A percentile compares a stretch with the other conserved stretches of the same genome.
phyloP scores from a whole-genome alignment of 305 asterid species.

The Petunia hybrid region DNA sequence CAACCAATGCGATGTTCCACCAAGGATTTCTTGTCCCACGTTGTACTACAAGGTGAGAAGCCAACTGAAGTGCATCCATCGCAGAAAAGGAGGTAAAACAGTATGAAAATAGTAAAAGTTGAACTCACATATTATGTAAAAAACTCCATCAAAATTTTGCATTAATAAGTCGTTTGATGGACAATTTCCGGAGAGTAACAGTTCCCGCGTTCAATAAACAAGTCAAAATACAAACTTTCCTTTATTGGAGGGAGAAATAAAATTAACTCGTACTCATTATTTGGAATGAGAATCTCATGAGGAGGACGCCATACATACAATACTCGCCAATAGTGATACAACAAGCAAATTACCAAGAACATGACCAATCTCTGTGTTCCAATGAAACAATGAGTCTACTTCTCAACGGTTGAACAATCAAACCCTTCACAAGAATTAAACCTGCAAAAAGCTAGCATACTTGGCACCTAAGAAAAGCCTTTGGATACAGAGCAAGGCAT shows the following conservation, averaged over 20 bases:
- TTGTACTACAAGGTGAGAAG: no score
- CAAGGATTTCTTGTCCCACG: no score
- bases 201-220: not conserved
- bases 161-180: not conserved
- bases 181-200: not conserved
- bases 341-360: slow-evolving; percentile 14
- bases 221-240: slow-evolving; percentile 6
- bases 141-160: not conserved
- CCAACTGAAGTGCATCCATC: no score
- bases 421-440: slow-evolving; percentile 30
- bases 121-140: not conserved
- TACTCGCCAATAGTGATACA: slow-evolving; percentile 20
- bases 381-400: not conserved
- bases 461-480: slow-evolving; percentile 97
- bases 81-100: no score
- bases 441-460: slow-evolving; percentile 97
- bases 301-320: slow-evolving; percentile 16
- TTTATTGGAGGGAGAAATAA: not conserved
- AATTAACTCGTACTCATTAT: slow-evolving; percentile 6
- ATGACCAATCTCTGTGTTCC: not conserved
- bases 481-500: slow-evolving; percentile 93
- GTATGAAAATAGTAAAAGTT: not conserved
- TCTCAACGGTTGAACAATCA: not conserved
- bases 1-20: no score
- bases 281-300: slow-evolving; percentile 28